Base-by-base conservation (phyloP, 2,329 filamentous ascomycete genomes). In the Acarospora socialis region DNA sequence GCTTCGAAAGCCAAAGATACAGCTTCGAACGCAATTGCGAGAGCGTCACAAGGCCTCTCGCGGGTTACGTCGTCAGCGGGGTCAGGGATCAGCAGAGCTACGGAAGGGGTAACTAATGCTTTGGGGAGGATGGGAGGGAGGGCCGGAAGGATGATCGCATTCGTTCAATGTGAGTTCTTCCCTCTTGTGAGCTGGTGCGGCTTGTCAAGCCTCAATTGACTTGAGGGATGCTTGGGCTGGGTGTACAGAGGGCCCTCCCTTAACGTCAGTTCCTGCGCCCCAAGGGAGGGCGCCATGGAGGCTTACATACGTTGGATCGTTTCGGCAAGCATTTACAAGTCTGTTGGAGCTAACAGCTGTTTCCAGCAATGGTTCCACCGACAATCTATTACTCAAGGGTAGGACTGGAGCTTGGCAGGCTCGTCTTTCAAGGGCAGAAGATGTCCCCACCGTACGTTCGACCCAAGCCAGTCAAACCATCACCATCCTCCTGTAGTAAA, bases 321-420 rank as follows among this genome's bases (percentile, higher is more conserved):
- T 33, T n/a, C 3, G 9, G 9, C 13, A 9, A n/a, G 20, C 24
- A 7, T 30, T 30, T 30, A n/a, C 5, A 33, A 21, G 25, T 32
- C 37, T 28, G 13, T 6, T 19, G 12, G 19, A 21, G 13, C 52
- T 36, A 49, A 44, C 34, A 3, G 30, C 13, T 34, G 18, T 20
- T 20, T 45, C 36, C 53, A 94, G 87, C 76, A 59, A 70, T 90
- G 65, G 73, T 86, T 46, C 90, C 90, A 47, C 76, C 77, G 41
- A 77, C 84, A 43, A 55, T 92, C 55, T 94, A 94, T 73, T 98
- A 95, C 69, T 76, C 78, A 51, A 81, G 76, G 57, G 87, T 95
- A 53, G 80, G 70, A 49, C 63, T 86, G 43, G 90, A 98, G 68
- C 68, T 95, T 39, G 71, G 70, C 55, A 92, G 81, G 70, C 70